Percentiles rank a stretch among this genome's conserved stretches.
Evolutionary conservation across 257 asterid species (phyloP).

Genomic region (Fraxinus americana): DNA sequence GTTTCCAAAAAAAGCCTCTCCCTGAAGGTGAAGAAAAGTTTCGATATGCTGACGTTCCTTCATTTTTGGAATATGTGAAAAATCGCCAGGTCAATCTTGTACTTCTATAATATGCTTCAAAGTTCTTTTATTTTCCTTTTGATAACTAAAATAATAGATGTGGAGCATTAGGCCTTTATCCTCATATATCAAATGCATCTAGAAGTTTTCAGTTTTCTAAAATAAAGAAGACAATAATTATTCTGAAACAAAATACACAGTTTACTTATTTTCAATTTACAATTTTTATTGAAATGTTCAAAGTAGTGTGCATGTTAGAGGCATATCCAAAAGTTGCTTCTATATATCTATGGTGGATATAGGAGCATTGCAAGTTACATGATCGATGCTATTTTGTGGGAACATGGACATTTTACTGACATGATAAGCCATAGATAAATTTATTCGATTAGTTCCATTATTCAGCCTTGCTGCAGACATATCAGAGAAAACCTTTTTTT

Average conservation of each 20-base stretch:
- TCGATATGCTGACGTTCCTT: no score
- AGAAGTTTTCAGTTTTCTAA: slow-evolving; percentile 11
- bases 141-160: no score
- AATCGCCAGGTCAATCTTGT: no score
- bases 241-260: background rate
- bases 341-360: background rate
- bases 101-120: no score
- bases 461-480: background rate
- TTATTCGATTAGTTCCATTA: background rate
- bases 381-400: background rate
- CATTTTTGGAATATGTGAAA: no score
- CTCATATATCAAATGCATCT: no score
- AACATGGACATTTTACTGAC: background rate
- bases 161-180: no score
- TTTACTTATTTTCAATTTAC: background rate
- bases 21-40: no score
- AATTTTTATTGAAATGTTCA: background rate
- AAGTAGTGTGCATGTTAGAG: background rate
- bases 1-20: no score
- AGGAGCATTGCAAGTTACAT: background rate
- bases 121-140: no score
- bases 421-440: background rate
- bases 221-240: background rate
- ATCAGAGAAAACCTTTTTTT: background rate
- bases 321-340: background rate